Evolutionary conservation across 371 early-diverging fungal species (phyloP).

Genomic region (Rhizopus delemar): DNA sequence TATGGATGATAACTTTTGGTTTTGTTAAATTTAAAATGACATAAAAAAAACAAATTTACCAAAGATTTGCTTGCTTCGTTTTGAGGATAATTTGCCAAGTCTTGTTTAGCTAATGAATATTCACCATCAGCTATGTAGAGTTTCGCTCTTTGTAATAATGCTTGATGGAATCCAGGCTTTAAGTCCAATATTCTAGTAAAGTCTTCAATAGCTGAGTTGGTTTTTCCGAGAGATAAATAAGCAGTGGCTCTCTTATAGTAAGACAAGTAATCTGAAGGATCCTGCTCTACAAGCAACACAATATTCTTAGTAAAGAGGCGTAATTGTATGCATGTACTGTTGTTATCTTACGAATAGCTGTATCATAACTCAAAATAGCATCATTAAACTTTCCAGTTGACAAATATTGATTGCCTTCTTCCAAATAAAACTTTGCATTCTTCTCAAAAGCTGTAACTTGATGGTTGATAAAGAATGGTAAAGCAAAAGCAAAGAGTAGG

Average conservation of each 20-base stretch:
- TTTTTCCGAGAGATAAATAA: slow-evolving; percentile 74
- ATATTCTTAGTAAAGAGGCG: not conserved
- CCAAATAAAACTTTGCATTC: slow-evolving; percentile 55
- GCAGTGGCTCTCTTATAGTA: slow-evolving; percentile 87
- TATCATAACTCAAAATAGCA: slow-evolving; percentile 69
- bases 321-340: not conserved
- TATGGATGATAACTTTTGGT: slow-evolving; percentile 21
- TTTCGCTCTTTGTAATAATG: slow-evolving; percentile 79
- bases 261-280: slow-evolving; percentile 80
- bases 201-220: slow-evolving; percentile 74
- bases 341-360: slow-evolving; percentile 62
- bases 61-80: not conserved
- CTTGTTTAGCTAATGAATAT: slow-evolving; percentile 61
- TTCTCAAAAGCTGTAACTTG: slow-evolving; percentile 34
- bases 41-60: not conserved
- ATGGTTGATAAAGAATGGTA: slow-evolving; percentile 15
- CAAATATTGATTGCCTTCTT: slow-evolving; percentile 64
- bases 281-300: slow-evolving; percentile 44
- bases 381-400: slow-evolving; percentile 60
- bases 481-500: slow-evolving; percentile 20
- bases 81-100: slow-evolving; percentile 38
- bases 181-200: slow-evolving; percentile 73
- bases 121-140: slow-evolving; percentile 73
- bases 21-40: no score
- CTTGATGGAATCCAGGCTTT: slow-evolving; percentile 82